Evolutionary conservation across 257 asterid species (phyloP), one percentile per base, ranked within the genome.

Genomic region (Ehretia macrophylla): DNA sequence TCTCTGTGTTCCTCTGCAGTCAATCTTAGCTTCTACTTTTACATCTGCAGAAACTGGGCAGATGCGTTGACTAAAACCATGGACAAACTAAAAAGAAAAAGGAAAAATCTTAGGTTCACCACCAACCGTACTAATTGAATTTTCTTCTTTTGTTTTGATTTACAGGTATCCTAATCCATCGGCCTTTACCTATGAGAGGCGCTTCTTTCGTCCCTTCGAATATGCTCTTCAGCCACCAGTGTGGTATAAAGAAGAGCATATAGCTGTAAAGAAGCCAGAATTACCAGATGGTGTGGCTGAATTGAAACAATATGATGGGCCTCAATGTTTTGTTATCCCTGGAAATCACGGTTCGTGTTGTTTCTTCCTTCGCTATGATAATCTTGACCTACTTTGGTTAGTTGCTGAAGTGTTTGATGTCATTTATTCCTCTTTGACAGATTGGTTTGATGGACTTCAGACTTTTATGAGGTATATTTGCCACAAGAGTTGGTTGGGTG

Each of bases 361-460:
- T 55, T 37, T 66, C n/a, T 19, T 35, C 4, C 32, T 54, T 18
- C 48, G 20, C 37, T 14, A 10, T 21, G 0, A 16, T 10, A 27
- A 11, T 8, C 17, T 32, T 3, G 35, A 27, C 6, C 23, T 5
- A 52, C 40, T 32, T 55, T 59, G 17, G 18, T 17, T 10, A 13
- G 38, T 27, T 60, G 60, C 63, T 39, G 42, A 27, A 55, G 18
- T 22, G 14, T 60, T 63, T 58, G 21, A 58, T 54, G 14, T 47
- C 67, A 18, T 39, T 32, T 60, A 21, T 47, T 51, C 56, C 39
- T 76, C 54, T 50, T 69, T 69, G 67, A 62, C 86, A 93, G 97
- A 93, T 81, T 93, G 99, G 99, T 93, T 93, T 79, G 99, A 93
- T 67, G 99, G 99, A 62, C 97, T 93, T 67, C 99, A 93, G 79